A percentile compares a stretch with the other conserved stretches of the same genome.
Conservation (phyloP, 495 filamentous ascomycete species). For the Oidiodendron maius region DNA sequence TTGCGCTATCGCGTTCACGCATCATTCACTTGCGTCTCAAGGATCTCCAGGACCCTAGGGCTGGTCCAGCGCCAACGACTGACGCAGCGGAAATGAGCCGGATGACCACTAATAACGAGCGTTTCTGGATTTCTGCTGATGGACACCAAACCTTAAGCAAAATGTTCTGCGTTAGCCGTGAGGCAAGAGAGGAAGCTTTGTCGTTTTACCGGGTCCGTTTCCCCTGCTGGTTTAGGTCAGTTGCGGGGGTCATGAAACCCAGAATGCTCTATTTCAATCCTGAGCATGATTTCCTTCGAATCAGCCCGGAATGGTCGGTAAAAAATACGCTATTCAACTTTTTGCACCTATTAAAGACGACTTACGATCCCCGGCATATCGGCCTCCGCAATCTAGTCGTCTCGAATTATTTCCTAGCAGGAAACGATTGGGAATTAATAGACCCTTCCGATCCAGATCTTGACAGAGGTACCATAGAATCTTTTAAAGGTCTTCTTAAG, state of each 20-base stretch:
- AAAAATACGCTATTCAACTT: constrained; percentile 6
- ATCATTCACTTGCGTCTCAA: constrained; percentile 1
- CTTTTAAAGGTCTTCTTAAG: constrained; percentile 9
- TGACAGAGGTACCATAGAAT: neutral
- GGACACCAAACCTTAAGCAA: constrained; percentile 15
- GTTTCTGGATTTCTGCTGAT: constrained; percentile 1
- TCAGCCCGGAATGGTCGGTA: neutral
- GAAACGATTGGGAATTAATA: neutral
- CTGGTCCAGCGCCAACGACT: constrained; percentile 2
- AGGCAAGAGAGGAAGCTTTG: constrained; percentile 16
- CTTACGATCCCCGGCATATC: constrained; percentile 13
- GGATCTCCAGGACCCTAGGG: neutral
- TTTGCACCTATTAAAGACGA: constrained; percentile 12
- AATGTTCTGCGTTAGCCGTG: constrained; percentile 12
- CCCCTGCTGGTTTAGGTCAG: constrained; percentile 12
- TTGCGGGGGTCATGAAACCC: neutral
- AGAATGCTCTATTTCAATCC: constrained; percentile 18
- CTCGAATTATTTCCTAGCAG: neutral
- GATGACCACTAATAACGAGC: constrained; percentile 1
- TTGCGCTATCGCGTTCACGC: neutral
- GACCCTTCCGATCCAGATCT: neutral
- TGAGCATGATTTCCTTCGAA: constrained; percentile 18
- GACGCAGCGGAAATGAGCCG: constrained; percentile 7
- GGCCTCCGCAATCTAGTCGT: constrained; percentile 18
- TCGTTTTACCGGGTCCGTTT: constrained; percentile 19